Percentiles rank a stretch among this genome's conserved stretches.
These are phyloP conservation scores for Begonia peltatifolia DNA, from an alignment of 306 rosid species.

Conservation along the genomic window DNA sequence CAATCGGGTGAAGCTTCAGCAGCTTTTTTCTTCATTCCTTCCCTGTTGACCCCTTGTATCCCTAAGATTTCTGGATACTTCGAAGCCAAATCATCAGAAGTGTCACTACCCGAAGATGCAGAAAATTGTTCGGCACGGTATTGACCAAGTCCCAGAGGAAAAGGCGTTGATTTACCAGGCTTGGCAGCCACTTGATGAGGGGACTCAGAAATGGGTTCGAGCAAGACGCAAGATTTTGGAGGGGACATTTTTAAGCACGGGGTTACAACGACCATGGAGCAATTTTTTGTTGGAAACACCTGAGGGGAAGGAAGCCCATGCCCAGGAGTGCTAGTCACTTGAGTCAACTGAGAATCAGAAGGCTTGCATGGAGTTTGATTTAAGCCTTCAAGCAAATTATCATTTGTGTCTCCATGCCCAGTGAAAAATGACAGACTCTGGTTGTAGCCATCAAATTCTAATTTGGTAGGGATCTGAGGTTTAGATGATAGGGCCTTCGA, in stretches of 20 bases:
- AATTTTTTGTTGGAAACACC: constrained; percentile 17
- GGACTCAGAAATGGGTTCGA: constrained; percentile 60
- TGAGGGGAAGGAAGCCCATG: constrained; percentile 23
- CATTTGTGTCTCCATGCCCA: constrained; percentile 17
- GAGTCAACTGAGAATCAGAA: constrained; percentile 20
- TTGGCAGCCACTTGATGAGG: constrained; percentile 17
- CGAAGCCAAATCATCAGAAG: constrained; percentile 33
- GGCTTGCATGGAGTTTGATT: constrained; percentile 33
- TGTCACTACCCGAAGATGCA: constrained; percentile 26
- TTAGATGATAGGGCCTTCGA: constrained; percentile 53
- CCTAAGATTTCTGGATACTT: constrained; percentile 63
- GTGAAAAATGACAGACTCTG: constrained; percentile 14
- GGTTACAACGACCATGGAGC: constrained; percentile 48
- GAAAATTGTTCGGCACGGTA: constrained; percentile 31
- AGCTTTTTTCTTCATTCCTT: constrained; percentile 29
- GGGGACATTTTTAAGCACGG: constrained; percentile 79
- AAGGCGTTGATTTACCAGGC: constrained; percentile 54
- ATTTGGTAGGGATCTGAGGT: constrained; percentile 24
- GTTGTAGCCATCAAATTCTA: constrained; percentile 20
- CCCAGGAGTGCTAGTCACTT: constrained; percentile 18
- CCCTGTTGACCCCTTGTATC: constrained; percentile 24
- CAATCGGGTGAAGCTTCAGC: constrained; percentile 60
- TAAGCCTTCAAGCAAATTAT: constrained; percentile 19
- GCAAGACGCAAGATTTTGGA: constrained; percentile 75
- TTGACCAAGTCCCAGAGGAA: constrained; percentile 48